Evolutionary conservation across 305 asterid genomes (phyloP), one percentile per base, ranked within the genome.

Genomic region (Fraxinus angustifolia): DNA sequence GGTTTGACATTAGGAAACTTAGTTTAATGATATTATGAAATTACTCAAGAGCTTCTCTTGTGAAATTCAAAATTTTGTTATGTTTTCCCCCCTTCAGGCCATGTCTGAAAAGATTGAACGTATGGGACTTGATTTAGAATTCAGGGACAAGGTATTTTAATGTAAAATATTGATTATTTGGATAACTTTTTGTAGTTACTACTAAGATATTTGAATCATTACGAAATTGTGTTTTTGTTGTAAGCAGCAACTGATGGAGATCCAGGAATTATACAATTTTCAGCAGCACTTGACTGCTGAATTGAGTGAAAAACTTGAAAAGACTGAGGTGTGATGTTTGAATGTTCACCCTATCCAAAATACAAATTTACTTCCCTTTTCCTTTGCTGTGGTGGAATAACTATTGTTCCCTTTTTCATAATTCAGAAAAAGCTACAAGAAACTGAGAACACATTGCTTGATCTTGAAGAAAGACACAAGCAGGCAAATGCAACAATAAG

Each of bases 231-330:
- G 31, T 38, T 17, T 67, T 74, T 73, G 62, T 83, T 79, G 34
- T 60, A 82, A 77, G 77, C 85, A 90, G 93, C 83, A 88, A 87
- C 65, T 88, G 76, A 82, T 62, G 88, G 91, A 90, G 83, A 78
- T 88, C 73, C 89, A 87, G 75, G 90, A 84, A 75, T 82, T 85
- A 48, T 87, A 85, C 38, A 82, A 73, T 67, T 53, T 76, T 78
- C 91, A 88, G 89, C 90, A 78, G 40, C 87, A 88, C 78, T 78
- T 87, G 68, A 86, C 85, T 14, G 85, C 83, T 73, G 87, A 85
- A 78, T 84, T 87, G 78, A 82, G 82, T 16, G 88, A 82, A 56
- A 81, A 88, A 65, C 88, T 90, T 21, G 87, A 83, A 40, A 85
- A 45, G 81, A 82, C 88, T 33, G 84, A 77, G 91, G 93, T 90